Base-by-base conservation (phyloP, 495 filamentous ascomycete species). In the Articulospora tetracladia region DNA sequence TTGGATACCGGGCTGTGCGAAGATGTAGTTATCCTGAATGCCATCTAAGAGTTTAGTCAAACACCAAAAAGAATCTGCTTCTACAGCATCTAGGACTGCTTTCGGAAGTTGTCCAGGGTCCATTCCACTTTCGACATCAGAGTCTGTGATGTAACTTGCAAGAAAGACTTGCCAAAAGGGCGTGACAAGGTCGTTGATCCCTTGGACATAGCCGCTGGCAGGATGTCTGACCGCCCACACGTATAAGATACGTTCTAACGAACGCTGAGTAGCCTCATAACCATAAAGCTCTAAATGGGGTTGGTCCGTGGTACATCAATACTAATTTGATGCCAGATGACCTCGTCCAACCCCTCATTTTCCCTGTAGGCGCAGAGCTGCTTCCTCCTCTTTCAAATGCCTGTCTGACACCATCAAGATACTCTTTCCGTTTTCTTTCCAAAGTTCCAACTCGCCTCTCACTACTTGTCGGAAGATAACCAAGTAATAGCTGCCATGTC, bases 1-100 rank as follows among this genome's bases (percentile, higher is more conserved):
- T 68, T 96, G 92, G 62, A 98, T 98, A 0, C 94, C 94, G 2
- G 94, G 94, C 67, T 98, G 94, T 1, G 92, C 93, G 60, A 93
- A 93, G 50, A 98, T 97, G 70, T 98, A 98, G 70, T 98, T 97
- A 67, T 98, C 94, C 71, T 98, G 94, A 54, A 98, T 98, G 26
- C 94, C 95, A 63, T 98, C 95, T 4, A 98, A 82, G 17, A 98
- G 76, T 70, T 98, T 98, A 0, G 94, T 97, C 46, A 98, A 77
- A 70, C 94, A 98, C 94, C 94, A 98, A 74, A 97, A 98, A 1
- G 92, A 89, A 75, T 98, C 94, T 22, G 94, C 94, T 76, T 98
- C 95, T 24, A 98, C 93, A 1, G 96, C 94, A 76, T 98, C 94
- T 32, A 98, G 77, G 41, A 98, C 94, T 32, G 91, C 81, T 68